Evolutionary conservation across 768 basidiomycete species (phyloP), one percentile per base, ranked within the genome.

Genomic region (Leucogyrophana mollusca): DNA sequence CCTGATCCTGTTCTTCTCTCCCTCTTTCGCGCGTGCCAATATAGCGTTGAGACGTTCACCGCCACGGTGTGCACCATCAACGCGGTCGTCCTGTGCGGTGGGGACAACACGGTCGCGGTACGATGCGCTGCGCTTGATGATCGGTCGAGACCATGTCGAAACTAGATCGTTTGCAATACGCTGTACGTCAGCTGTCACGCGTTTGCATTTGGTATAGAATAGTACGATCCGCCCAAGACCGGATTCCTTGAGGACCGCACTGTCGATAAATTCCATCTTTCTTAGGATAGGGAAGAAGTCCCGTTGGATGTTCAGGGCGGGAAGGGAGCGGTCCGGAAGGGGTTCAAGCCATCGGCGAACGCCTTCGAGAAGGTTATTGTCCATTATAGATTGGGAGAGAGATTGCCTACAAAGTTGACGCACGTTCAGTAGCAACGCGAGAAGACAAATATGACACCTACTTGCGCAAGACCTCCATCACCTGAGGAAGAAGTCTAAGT

Each of bases 121-220:
- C 11, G 85, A 87, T 8, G 91, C 84, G 25, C 85, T 87, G 21
- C 90, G 83, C 57, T 93, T 91, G 70, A 94, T 87, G 66, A 95
- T 94, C 0, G 93, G 93, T 5, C 93, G 78, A 23, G 89, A 90
- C 93, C 93, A 95, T 5, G 72, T 66, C 10, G 82, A 86, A 33
- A 98, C 83, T 48, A 99, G 87, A 40, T 87, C 82, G 51, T 85
- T 79, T 9, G 95, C 94, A 34, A 82, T 80, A 43, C 90, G 83
- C n/a, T 73, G 68, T 45, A 99, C 85, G 43, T 87, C 83, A 0
- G 87, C 77, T 4, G 86, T 85, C 38, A 93, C 92, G 36, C 92
- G 87, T 64, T 87, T 91, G 75, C 87, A 90, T 61, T 94, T 94
- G 18, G 94, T 95, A 74, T 99, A 99, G 70, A 98, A 98, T 22